Evolutionary conservation across 1,284 basidiomycete genomes (phyloP).

Genomic region (Mrakiaceae sp.): DNA sequence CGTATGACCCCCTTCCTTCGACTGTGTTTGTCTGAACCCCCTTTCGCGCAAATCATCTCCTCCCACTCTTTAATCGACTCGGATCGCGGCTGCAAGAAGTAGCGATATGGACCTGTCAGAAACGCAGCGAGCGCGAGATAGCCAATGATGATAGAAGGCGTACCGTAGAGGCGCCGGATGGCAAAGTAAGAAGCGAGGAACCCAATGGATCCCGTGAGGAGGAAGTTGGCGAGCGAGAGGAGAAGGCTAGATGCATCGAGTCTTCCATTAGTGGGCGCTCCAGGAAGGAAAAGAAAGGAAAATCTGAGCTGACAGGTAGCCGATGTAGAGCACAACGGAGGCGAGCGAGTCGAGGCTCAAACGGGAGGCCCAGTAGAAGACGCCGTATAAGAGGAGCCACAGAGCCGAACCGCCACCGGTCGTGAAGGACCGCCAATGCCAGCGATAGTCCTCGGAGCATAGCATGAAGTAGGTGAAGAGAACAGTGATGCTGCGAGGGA

Average conservation of each 20-base stretch:
- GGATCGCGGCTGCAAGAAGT: no score
- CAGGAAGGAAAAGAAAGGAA: neutral
- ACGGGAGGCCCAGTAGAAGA: constrained; percentile 80
- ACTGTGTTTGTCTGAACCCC: no score
- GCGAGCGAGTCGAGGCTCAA: constrained; percentile 73
- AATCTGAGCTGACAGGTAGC: constrained; percentile 52
- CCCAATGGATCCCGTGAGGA: constrained; percentile 76
- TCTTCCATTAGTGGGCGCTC: neutral
- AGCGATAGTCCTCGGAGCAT: constrained; percentile 92
- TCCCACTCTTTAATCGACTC: no score
- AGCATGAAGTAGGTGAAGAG: constrained; percentile 86
- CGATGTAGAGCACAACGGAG: constrained; percentile 77
- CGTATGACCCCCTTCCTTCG: no score
- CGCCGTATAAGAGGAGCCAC: constrained; percentile 63
- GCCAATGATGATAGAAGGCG: neutral
- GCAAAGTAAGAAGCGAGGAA: constrained; percentile 82
- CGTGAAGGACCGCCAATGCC: constrained; percentile 94
- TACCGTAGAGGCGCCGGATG: constrained; percentile 59
- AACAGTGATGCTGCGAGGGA: constrained; percentile 63
- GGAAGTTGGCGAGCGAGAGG: constrained; percentile 71
- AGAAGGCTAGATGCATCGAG: constrained; percentile 39
- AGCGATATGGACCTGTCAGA: no score
- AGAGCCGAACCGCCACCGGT: constrained; percentile 88
- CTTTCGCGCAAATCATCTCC: no score
- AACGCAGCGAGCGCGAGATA: no score